Evolutionary conservation across 2,329 filamentous ascomycete species (phyloP), one percentile per base, ranked within the genome.

Genomic region (Venturiaceae sp.): DNA sequence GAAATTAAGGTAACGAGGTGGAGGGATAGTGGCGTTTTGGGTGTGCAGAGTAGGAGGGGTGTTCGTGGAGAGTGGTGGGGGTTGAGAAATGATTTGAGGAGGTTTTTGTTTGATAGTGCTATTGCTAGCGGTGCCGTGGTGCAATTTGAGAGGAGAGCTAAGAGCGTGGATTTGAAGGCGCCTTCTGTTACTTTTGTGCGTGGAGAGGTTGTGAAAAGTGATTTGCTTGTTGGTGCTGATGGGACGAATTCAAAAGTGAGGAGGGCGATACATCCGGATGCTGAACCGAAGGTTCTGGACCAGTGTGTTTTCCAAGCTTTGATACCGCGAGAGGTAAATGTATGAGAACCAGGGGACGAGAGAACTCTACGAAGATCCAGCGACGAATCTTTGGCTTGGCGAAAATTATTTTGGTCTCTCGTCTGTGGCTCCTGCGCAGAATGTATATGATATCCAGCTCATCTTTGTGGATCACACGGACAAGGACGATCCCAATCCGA

Each of bases 161-260:
- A 21, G 9, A 3, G 28, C 16, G 19, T 55, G 23, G 52, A 59
- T 39, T 37, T 59, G 21, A 52, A 57, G n/a, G 21, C 7, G 9
- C 57, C 52, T 19, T 9, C 33, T 34, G 23, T 59, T 14, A 59
- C 30, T 5, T 34, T 59, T 21, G 50, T 23, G 2, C 32, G 58
- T 33, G 57, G 52, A 4, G 37, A 36, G 13, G 28, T 44, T 33
- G 16, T 58, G 14, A 30, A 16, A 8, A 46, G 41, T 16, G 55
- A 60, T 54, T 21, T 60, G 9, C 58, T 60, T 41, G 44, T 60
- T 41, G 59, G 41, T 16, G 59, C 59, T 26, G 59, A 60, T 37
- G 59, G 59, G 16, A 60, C 39, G 26, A 37, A 52, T 41, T 60
- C 59, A 55, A n/a, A 19, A 19, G 57, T 59, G 14, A 53, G 52